These are phyloP conservation scores for Citrus unshiu DNA, from an alignment of 345 rosid genomes.

Conservation along the genomic window DNA sequence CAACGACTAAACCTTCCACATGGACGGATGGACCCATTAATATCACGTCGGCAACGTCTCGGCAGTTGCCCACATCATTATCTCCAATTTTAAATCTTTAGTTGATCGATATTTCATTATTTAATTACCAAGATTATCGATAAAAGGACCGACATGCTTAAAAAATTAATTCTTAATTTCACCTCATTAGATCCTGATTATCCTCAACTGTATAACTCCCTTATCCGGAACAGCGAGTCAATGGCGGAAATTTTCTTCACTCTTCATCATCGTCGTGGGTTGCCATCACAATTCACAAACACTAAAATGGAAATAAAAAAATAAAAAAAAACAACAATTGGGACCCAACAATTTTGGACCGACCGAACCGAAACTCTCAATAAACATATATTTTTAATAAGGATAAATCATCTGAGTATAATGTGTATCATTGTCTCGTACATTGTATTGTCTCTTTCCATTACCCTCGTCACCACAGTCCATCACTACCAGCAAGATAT, in stretches of 20 bases:
- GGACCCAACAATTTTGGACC: neutral
- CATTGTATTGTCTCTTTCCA: no score
- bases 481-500: no score
- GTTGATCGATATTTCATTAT: neutral
- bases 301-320: neutral
- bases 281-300: neutral
- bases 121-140: neutral
- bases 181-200: neutral
- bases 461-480: no score
- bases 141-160: neutral
- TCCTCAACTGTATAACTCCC: neutral
- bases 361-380: neutral
- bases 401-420: neutral
- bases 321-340: neutral
- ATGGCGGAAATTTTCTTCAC: neutral
- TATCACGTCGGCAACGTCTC: neutral
- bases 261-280: neutral
- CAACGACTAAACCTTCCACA: constrained; percentile 7
- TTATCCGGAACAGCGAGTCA: constrained; percentile 8
- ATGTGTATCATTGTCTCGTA: neutral
- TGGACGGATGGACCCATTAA: constrained; percentile 8
- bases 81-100: neutral
- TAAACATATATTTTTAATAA: no score
- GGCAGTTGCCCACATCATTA: neutral
- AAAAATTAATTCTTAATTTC: neutral